These are phyloP conservation scores for Phytopythium litorale DNA, from an alignment of 352 stramenopile genomes.

Conservation along the genomic window DNA sequence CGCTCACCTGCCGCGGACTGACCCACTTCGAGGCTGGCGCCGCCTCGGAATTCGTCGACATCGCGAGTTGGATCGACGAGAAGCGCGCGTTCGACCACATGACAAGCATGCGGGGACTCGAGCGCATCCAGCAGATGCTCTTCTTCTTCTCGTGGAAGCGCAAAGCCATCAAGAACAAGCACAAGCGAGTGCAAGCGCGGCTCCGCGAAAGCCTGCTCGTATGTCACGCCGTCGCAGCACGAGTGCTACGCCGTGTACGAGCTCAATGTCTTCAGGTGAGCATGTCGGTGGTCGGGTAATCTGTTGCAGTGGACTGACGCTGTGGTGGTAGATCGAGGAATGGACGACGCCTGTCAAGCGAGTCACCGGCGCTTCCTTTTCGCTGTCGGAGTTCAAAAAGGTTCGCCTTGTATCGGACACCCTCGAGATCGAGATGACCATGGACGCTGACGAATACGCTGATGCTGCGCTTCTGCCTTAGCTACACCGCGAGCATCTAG, in stretches of 20 bases:
- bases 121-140: conserved; percentile 64
- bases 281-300: not conserved
- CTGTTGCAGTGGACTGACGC: not conserved
- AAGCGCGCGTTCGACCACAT: conserved; percentile 75
- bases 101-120: conserved; percentile 52
- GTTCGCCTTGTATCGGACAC: not conserved
- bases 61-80: conserved; percentile 54
- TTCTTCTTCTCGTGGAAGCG: conserved; percentile 78
- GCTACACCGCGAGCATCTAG: conserved; percentile 16
- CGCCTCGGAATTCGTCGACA: conserved; percentile 50
- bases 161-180: conserved; percentile 38
- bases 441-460: not conserved
- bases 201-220: conserved; percentile 45
- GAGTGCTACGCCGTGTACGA: conserved; percentile 30
- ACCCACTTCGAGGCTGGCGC: conserved; percentile 39
- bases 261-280: conserved; percentile 21
- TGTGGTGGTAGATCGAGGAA: conserved; percentile 13
- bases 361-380: not conserved
- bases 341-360: not conserved
- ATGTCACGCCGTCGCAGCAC: conserved; percentile 35
- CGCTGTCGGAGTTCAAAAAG: conserved; percentile 7
- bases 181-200: conserved; percentile 28
- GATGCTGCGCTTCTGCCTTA: not conserved
- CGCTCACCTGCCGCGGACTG: conserved; percentile 48
- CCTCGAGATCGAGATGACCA: not conserved